These are phyloP conservation scores for Yamadazyma tumulicola DNA, from an alignment of 805 yeast genomes.

Conservation along the genomic window DNA sequence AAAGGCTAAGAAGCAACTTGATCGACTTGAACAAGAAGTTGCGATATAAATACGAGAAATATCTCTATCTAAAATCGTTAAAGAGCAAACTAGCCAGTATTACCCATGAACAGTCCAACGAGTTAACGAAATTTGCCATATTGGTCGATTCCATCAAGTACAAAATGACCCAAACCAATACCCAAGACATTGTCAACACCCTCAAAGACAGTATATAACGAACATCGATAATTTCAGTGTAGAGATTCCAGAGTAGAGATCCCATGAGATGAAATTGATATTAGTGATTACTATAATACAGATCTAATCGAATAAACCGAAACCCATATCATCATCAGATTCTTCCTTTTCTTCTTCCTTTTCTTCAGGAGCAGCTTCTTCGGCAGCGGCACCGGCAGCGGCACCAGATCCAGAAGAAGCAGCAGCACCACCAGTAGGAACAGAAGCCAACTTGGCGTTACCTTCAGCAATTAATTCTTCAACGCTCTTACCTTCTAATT, in stretches of 20 bases:
- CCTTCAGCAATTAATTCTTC: constrained; percentile 72
- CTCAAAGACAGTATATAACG: constrained; percentile 4
- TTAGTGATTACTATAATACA: constrained; percentile 8
- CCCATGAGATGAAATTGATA: constrained; percentile 1
- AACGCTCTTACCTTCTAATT: constrained; percentile 48
- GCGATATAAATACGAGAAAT: constrained; percentile 27
- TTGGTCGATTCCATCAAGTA: constrained; percentile 11
- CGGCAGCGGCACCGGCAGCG: constrained; percentile 32
- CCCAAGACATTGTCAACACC: constrained; percentile 4
- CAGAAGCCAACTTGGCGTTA: constrained; percentile 92
- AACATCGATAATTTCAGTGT: neutral
- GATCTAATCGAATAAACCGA: constrained; percentile 94
- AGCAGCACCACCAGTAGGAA: constrained; percentile 47
- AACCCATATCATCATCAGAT: constrained; percentile 52
- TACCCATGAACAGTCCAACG: constrained; percentile 9
- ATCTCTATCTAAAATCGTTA: constrained; percentile 21
- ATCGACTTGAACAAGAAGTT: constrained; percentile 16
- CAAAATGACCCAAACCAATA: constrained; percentile 6
- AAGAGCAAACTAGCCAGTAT: constrained; percentile 7
- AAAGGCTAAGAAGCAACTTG: constrained; percentile 15
- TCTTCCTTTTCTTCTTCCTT: constrained; percentile 36
- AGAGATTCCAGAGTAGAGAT: neutral
- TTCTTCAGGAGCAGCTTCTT: constrained; percentile 37
- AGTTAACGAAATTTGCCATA: constrained; percentile 22
- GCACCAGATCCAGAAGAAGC: constrained; percentile 34